Evolutionary conservation across 1,139 yeast species (phyloP).

Genomic region (Ogataea hybrid): DNA sequence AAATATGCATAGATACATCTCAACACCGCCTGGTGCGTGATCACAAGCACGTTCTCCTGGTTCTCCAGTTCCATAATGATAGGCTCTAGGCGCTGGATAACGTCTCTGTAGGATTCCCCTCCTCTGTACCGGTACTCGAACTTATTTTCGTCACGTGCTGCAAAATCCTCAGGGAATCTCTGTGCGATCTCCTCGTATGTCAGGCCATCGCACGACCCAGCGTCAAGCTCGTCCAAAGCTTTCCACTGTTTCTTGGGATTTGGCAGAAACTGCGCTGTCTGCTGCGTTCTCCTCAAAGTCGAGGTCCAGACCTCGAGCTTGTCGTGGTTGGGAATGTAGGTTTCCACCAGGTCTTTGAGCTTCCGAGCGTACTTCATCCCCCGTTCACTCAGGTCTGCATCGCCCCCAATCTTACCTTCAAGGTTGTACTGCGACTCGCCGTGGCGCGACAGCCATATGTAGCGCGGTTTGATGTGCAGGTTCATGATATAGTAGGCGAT

Average conservation of each 20-base stretch:
- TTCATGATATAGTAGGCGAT: slow-evolving; percentile 96
- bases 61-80: slow-evolving; percentile 97
- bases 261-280: slow-evolving; percentile 82
- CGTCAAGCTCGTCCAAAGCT: slow-evolving; percentile 95
- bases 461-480: slow-evolving; percentile 85
- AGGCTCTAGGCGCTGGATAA: slow-evolving; percentile 91
- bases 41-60: slow-evolving; percentile 91
- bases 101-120: slow-evolving; percentile 95
- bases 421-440: slow-evolving; percentile 93
- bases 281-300: slow-evolving; percentile 87
- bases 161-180: slow-evolving; percentile 88
- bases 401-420: slow-evolving; percentile 96
- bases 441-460: slow-evolving; percentile 91
- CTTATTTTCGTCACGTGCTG: slow-evolving; percentile 93
- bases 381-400: slow-evolving; percentile 80
- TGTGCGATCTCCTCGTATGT: slow-evolving; percentile 85
- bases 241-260: slow-evolving; percentile 91
- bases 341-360: slow-evolving; percentile 72
- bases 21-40: slow-evolving; percentile 96
- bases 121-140: slow-evolving; percentile 95
- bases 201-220: slow-evolving; percentile 96
- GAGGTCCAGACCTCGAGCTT: slow-evolving; percentile 95
- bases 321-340: slow-evolving; percentile 63
- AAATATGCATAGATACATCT: slow-evolving; percentile 96
- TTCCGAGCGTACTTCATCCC: slow-evolving; percentile 84